A percentile compares a stretch with the other conserved stretches of the same genome.
Conservation (phyloP, 2,329 filamentous ascomycete genomes). For the Colletotrichum tanaceti region DNA sequence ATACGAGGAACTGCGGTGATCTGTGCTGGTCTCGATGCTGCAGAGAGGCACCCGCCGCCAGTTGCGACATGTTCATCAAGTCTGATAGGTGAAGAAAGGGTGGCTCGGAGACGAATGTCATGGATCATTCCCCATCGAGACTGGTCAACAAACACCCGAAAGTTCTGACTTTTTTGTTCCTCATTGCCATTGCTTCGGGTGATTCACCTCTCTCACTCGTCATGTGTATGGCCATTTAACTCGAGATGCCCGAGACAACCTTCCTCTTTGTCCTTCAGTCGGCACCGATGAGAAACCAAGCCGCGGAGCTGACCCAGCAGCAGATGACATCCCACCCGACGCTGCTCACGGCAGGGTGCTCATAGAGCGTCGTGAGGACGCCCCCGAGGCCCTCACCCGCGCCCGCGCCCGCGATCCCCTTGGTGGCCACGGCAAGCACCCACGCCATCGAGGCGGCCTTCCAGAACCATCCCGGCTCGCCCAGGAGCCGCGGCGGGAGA, state of each 20-base stretch:
- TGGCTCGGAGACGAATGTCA: too few relatives aligned
- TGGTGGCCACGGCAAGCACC: slow-evolving; percentile 26
- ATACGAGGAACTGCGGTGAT: too few relatives aligned
- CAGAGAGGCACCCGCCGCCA: too few relatives aligned
- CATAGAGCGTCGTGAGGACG: slow-evolving; percentile 38
- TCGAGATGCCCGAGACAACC: background rate
- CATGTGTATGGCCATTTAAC: background rate
- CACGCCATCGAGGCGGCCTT: slow-evolving; percentile 34
- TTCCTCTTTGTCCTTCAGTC: background rate
- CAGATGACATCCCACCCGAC: slow-evolving; percentile 47
- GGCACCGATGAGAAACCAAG: slow-evolving; percentile 40
- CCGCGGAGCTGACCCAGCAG: slow-evolving; percentile 43
- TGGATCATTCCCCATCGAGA: too few relatives aligned
- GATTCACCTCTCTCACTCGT: background rate
- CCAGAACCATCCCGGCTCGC: slow-evolving; percentile 30
- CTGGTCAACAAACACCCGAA: too few relatives aligned
- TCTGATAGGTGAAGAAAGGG: too few relatives aligned
- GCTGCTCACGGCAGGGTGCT: slow-evolving; percentile 46
- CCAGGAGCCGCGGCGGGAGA: slow-evolving; percentile 19
- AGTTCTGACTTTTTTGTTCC: too few relatives aligned
- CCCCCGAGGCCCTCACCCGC: slow-evolving; percentile 22
- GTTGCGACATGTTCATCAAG: too few relatives aligned
- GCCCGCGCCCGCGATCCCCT: slow-evolving; percentile 16
- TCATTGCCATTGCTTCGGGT: background rate
- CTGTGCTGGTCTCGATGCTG: too few relatives aligned